phyloP scores from a whole-genome alignment of 345 rosid species.

The Salix purpurea region DNA sequence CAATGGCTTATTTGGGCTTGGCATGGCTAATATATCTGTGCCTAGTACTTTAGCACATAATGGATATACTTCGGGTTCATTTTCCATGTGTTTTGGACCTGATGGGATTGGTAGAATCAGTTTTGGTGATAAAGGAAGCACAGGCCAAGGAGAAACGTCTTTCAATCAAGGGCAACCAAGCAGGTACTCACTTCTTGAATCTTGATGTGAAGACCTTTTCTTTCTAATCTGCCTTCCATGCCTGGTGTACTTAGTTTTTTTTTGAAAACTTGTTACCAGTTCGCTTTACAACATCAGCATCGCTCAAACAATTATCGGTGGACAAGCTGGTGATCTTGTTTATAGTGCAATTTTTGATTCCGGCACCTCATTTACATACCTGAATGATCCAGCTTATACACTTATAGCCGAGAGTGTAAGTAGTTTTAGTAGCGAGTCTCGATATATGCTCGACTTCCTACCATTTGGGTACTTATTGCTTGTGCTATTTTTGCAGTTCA shows the following conservation, averaged over 20 bases:
- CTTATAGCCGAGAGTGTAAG: conserved; percentile 62
- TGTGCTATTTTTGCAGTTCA: conserved; percentile 54
- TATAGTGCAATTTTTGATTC: conserved; percentile 81
- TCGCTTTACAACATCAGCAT: conserved; percentile 79
- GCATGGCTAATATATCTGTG: conserved; percentile 69
- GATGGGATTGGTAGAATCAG: conserved; percentile 81
- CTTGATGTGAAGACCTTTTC: background rate
- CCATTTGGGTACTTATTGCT: background rate
- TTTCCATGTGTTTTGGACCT: conserved; percentile 85
- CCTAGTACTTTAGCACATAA: conserved; percentile 78
- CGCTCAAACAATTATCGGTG: conserved; percentile 58
- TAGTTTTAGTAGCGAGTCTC: conserved; percentile 12
- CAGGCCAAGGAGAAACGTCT: conserved; percentile 79
- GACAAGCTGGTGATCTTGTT: conserved; percentile 43
- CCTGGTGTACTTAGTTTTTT: conserved; percentile 5
- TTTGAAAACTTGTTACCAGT: conserved; percentile 34
- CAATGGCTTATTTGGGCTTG: conserved; percentile 96
- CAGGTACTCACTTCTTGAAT: conserved; percentile 32
- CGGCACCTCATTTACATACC: conserved; percentile 89
- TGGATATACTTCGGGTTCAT: conserved; percentile 67
- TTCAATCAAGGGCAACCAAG: conserved; percentile 57
- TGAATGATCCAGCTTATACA: conserved; percentile 72
- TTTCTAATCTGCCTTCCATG: background rate
- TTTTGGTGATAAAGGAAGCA: conserved; percentile 86
- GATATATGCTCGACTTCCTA: conserved; percentile 1